Base-by-base conservation (phyloP, 2,329 filamentous ascomycete genomes). In the Alternaria infectoria region DNA sequence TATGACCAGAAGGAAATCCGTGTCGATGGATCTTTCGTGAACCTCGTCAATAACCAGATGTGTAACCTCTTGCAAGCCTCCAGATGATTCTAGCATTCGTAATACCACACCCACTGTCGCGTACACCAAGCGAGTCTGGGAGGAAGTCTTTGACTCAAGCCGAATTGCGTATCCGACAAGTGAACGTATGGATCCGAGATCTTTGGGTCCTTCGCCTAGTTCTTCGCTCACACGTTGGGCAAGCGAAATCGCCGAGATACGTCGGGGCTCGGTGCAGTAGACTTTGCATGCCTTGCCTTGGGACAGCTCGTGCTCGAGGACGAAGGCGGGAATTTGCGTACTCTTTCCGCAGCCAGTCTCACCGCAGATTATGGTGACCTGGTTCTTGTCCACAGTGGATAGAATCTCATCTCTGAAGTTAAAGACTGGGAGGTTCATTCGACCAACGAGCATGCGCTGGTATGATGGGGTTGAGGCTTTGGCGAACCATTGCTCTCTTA, bases 311-410 rank as follows among this genome's bases (percentile, higher is more conserved):
- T 97, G 89, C 78, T 99, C 96, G 8, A 99, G 84, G 57, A 99
- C 88, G 76, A 96, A 98, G 0, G 94, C 90, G 6, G 96, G 96
- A n/a, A 97, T 91, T 74, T 99, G 96, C 0, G 96, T 99, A 79
- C 93, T 97, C 83, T 99, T 99, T 68, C 96, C 96, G 77, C 91
- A 97, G 70, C 96, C 96, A 3, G 96, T 99, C 81, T 99, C 96
- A 77, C 96, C 96, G 77, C 95, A 98, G 28, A 99, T 88, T 63
- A 99, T 97, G 10, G 96, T 90, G 10, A 97, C 91, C 74, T 96
- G 94, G 68, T 97, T 87, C 21, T 87, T 85, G 50, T 93, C 90
- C 28, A 99, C 90, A 2, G 92, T 88, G 25, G 88, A 85, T 12
- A 98, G 82, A 8, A 97, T 93, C 54, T 93, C 87, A 12, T 92